A percentile compares a stretch with the other conserved stretches of the same genome.
Evolutionary conservation across 768 basidiomycete species (phyloP).

Genomic region (Roridomyces roridus): DNA sequence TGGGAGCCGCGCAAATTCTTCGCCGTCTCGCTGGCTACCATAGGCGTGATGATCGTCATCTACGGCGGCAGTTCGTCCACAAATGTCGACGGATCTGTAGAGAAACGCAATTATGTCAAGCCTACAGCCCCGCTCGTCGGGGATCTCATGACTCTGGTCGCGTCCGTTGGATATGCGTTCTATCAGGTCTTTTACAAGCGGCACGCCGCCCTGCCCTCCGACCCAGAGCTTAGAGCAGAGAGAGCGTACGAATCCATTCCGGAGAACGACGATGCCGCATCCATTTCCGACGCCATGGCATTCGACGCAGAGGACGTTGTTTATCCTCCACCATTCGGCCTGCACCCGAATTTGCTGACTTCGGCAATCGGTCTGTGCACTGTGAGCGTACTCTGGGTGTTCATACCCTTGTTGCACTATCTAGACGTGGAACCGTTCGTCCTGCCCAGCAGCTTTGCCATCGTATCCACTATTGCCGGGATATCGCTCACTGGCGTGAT

Average conservation of each 20-base stretch:
- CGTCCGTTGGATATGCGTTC: conserved; percentile 74
- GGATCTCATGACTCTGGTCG: conserved; percentile 74
- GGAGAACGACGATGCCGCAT: conserved; percentile 38
- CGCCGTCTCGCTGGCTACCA: conserved; percentile 80
- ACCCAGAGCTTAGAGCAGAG: conserved; percentile 55
- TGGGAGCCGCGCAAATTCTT: conserved; percentile 70
- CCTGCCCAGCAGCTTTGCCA: conserved; percentile 58
- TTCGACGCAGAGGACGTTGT: conserved; percentile 38
- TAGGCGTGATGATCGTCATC: conserved; percentile 81
- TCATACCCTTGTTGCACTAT: conserved; percentile 76
- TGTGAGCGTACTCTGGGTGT: conserved; percentile 75
- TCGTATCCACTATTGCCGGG: conserved; percentile 60
- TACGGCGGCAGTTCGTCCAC: conserved; percentile 68
- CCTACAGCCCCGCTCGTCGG: conserved; percentile 69
- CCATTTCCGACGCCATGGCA: conserved; percentile 17
- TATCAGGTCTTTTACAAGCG: conserved; percentile 90
- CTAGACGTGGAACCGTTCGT: conserved; percentile 68
- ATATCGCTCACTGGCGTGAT: conserved; percentile 76
- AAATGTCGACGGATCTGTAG: conserved; percentile 17
- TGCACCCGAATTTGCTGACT: conserved; percentile 85
- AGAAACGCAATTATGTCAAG: conserved; percentile 27
- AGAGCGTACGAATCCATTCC: conserved; percentile 52
- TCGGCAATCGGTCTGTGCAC: conserved; percentile 83
- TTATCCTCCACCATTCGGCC: conserved; percentile 78
- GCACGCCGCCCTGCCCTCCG: conserved; percentile 73